Evolutionary conservation across 140 eudicot species (phyloP).

Genomic region (Stevia rebaudiana): DNA sequence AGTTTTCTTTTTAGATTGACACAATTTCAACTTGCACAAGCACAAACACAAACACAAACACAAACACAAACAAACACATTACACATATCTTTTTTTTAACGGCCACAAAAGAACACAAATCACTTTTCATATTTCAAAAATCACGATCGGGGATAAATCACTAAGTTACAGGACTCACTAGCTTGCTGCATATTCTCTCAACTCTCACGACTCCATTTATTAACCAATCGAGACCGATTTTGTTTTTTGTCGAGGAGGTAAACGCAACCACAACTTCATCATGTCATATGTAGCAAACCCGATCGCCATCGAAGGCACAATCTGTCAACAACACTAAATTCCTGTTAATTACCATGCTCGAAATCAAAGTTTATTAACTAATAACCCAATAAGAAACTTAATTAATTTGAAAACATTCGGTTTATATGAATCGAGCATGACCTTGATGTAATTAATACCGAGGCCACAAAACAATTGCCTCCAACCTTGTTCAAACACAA

Average conservation of each 20-base stretch:
- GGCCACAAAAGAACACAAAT: no score
- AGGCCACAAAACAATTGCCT: constrained; percentile 92
- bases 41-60: no score
- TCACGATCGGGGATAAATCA: no score
- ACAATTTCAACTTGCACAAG: no score
- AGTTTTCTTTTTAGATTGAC: no score
- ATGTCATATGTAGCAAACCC: constrained; percentile 85
- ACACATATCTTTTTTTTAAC: no score
- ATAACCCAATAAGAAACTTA: no score
- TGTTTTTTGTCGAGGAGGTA: constrained; percentile 71
- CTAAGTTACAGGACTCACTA: no score
- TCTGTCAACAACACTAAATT: constrained; percentile 33
- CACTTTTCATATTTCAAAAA: no score
- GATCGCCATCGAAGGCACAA: constrained; percentile 93
- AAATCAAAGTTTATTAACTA: not conserved
- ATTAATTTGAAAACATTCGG: not conserved
- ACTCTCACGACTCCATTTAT: not conserved
- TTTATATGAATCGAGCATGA: not conserved
- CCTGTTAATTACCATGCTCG: not conserved
- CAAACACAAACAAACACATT: no score
- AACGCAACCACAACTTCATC: constrained; percentile 75
- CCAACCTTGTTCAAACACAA: constrained; percentile 82
- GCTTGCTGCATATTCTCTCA: no score
- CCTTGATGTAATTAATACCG: constrained; percentile 90
- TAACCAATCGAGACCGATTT: constrained; percentile 35